These are phyloP conservation scores for Penstemon davidsonii DNA, from an alignment of 257 asterid species.

Conservation along the genomic window DNA sequence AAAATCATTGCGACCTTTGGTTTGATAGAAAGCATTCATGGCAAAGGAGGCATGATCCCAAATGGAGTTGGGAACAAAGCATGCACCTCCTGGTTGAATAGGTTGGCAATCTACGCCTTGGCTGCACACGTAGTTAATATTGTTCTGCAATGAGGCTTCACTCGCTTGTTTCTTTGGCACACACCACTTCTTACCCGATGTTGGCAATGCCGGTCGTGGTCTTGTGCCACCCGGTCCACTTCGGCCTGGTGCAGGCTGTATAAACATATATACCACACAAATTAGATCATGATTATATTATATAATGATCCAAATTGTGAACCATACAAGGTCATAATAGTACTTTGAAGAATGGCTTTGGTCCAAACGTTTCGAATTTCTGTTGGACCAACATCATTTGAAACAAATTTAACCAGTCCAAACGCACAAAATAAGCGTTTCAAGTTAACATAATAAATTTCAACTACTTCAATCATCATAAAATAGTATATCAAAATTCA, in stretches of 20 bases:
- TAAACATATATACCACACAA: neutral
- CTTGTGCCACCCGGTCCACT: neutral
- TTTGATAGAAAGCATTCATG: conserved; percentile 72
- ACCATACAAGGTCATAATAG: no score
- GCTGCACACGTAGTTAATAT: conserved; percentile 64
- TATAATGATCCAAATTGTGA: no score
- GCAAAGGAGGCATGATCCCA: conserved; percentile 60
- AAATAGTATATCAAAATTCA: no score
- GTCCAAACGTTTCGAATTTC: no score
- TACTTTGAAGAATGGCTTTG: no score
- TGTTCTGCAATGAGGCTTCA: conserved; percentile 48
- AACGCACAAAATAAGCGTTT: no score
- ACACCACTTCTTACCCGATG: conserved; percentile 59
- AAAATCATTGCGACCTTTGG: conserved; percentile 50
- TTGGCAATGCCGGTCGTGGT: conserved; percentile 31
- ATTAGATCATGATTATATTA: no score
- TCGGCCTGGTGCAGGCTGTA: conserved; percentile 9
- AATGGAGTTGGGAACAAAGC: conserved; percentile 55
- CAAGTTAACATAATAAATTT: no score
- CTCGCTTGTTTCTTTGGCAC: conserved; percentile 52
- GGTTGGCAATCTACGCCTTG: conserved; percentile 56
- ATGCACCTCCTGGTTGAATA: conserved; percentile 59
- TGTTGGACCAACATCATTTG: no score
- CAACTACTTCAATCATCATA: no score
- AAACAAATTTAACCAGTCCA: no score